Evolutionary conservation across 148 eudicot species (phyloP), one percentile per base, ranked within the genome.

Genomic region (Linanthus parryae): DNA sequence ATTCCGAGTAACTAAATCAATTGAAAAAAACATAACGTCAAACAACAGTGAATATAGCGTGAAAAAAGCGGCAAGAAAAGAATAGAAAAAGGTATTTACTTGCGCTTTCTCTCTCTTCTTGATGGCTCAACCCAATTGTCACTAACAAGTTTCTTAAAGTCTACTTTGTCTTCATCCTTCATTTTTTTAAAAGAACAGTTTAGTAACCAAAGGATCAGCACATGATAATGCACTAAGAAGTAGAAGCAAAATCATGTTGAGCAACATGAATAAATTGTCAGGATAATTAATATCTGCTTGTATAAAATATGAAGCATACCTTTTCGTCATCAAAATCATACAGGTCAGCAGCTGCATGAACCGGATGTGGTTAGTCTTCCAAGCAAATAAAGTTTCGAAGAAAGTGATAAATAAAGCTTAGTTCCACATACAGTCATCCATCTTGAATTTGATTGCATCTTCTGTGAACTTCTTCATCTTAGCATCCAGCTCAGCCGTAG

Each of bases 381-480:
- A 37, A 46, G 9, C 23, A 49, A 31, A 26, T 35, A 30, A 20
- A 34, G 31, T 36, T 8, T 4, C 9, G 3, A 16, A 16, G 10
- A 33, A 9, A 49, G 14, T 25, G 23, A 16, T 0, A 50, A 14
- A 0, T 0, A 16, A 48, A 20, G n/a, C 16, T 11, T 17, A 7
- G 14, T 41, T 34, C 22, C 29, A 61, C 98, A 45, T 84, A 92
- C 96, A 75, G 75, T 88, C 99, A 58, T 92, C 99, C 99, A 92
- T 88, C 66, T 92, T 92, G 70, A 92, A 92, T 52, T 92, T 76
- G 49, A 92, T 84, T 48, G 99, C 99, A 78, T 92, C 99, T 65
- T 92, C 99, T 34, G 99, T 88, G 63, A 92, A 92, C 35, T 88
- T 92, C 58, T 92, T 92, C 99, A 92, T 92, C 72, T 92, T 92